Base-by-base conservation (phyloP, 2,329 filamentous ascomycete species). In the Ophioceras dolichostomum region DNA sequence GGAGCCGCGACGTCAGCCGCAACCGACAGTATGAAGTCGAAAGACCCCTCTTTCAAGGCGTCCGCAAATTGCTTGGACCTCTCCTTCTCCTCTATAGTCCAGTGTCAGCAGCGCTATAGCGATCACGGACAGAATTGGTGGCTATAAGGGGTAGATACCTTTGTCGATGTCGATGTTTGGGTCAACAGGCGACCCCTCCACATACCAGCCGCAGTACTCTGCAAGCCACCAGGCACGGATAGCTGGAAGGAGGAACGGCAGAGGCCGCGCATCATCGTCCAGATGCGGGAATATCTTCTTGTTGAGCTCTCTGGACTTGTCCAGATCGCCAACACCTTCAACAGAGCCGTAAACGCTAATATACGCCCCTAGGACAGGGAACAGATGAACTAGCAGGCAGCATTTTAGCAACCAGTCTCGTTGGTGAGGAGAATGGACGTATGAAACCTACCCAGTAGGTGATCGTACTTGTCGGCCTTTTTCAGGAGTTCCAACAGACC, bases 201-300 rank as follows among this genome's bases (percentile, higher is more conserved):
- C 69, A 54, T 88, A 94, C 67, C 86, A 84, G 3, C 86, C 85
- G 46, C 84, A 91, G 59, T 95, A 95, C 51, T 96, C 87, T 22
- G 85, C 80, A 33, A 95, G 70, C 91, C 91, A 98, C 71, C 84
- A 87, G 4, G 81, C 75, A 38, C 76, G 72, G 10, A 88, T 71
- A 4, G 85, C 81, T 32, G 88, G 84, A 48, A 88, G 81, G 10
- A 96, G 70, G 47, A 79, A 81, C 13, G 79, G 67, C 28, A 94
- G 56, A 17, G 71, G 67, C 83, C 87, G 94, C 13, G 69, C 62
- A 30, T 79, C 65, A 41, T 77, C 74, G 35, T 87, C 82, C 32
- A 73, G 64, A 14, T 73, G 70, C 27, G 73, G 69, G 45, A 80
- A 76, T 17, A 95, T 67, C 26, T 76, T 65, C 12, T 68, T 60